Evolutionary conservation across 2,329 filamentous ascomycete species (phyloP), one percentile per base, ranked within the genome.

Genomic region (Calonectria honghensis): DNA sequence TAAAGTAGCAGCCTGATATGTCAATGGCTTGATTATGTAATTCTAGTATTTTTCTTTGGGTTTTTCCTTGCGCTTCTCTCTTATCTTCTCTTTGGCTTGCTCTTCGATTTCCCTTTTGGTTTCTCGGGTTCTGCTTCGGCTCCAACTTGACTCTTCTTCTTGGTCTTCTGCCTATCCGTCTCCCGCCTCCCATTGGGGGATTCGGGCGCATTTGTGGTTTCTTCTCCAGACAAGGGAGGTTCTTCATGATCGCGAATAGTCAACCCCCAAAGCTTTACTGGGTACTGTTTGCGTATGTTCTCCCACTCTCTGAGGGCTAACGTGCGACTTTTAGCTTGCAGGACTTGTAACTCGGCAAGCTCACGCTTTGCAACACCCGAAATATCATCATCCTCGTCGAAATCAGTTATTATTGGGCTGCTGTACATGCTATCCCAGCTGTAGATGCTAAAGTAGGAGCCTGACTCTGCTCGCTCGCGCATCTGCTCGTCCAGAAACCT

Each of bases 381-480:
- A 18, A 54, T 2, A 20, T 54, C 51, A 4, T 54, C 51, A 32
- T 32, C 27, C 20, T 29, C 31, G 6, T 32, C 51, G 16, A 29
- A 24, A 39, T 20, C 57, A 9, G 20, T 39, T 29, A 54, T 20
- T 6, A 54, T 32, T 3, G 57, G 57, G 35, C 57, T 61, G 35
- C 13, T 61, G 32, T 70, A 65, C 41, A 71, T 65, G n/a, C 20
- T 6, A 27, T 65, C 59, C 68, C 68, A 71, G 1, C 37, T 54
- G 45, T 71, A 65, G 1, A 71, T 71, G 27, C 45, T 71, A 31
- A 39, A 39, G 32, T 61, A 39, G 57, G 57, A 37, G 32, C 35
- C 35, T 7, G 57, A 20, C 10, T 6, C 27, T 20, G 51, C 20
- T 24, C 24, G 57, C 6, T 65, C 50, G 9, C 37, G 68, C 48